Conservation (phyloP, 2,329 filamentous ascomycete genomes). For the Alternaria longipes region DNA sequence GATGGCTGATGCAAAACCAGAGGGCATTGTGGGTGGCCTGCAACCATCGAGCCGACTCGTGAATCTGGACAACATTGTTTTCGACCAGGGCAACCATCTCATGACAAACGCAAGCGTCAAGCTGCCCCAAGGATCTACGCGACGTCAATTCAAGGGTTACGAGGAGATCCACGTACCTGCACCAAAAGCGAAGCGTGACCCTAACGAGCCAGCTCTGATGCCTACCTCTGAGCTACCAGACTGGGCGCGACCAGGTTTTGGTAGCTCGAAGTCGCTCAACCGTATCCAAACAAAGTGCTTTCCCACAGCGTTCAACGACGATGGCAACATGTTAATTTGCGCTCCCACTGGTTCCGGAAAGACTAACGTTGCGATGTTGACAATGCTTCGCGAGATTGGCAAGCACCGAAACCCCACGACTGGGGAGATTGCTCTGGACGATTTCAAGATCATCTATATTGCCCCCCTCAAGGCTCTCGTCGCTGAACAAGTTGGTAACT, state of each 20-base stretch:
- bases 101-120: conserved; percentile 99
- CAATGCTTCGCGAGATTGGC: conserved; percentile 94
- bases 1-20: conserved; percentile 53
- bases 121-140: conserved; percentile 92
- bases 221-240: conserved; percentile 89
- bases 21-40: conserved; percentile 76
- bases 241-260: conserved; percentile 89
- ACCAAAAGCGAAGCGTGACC: conserved; percentile 85
- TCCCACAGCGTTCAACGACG: conserved; percentile 87
- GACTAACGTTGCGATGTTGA: conserved; percentile 97
- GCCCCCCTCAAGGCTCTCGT: conserved; percentile 95
- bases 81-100: conserved; percentile 97
- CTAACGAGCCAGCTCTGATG: conserved; percentile 77
- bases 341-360: conserved; percentile 97
- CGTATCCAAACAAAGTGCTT: conserved; percentile 95
- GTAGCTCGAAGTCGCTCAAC: conserved; percentile 85
- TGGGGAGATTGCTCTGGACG: conserved; percentile 93
- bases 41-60: conserved; percentile 88
- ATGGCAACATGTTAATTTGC: conserved; percentile 97
- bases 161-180: conserved; percentile 97
- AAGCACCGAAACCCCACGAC: conserved; percentile 90
- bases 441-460: conserved; percentile 99
- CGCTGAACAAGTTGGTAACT: conserved; percentile 97
- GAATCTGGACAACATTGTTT: conserved; percentile 94
- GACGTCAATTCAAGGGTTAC: conserved; percentile 95